A percentile compares a stretch with the other conserved stretches of the same genome.
Conservation (phyloP, 2,329 filamentous ascomycete species). For the Fulvia fulva region DNA sequence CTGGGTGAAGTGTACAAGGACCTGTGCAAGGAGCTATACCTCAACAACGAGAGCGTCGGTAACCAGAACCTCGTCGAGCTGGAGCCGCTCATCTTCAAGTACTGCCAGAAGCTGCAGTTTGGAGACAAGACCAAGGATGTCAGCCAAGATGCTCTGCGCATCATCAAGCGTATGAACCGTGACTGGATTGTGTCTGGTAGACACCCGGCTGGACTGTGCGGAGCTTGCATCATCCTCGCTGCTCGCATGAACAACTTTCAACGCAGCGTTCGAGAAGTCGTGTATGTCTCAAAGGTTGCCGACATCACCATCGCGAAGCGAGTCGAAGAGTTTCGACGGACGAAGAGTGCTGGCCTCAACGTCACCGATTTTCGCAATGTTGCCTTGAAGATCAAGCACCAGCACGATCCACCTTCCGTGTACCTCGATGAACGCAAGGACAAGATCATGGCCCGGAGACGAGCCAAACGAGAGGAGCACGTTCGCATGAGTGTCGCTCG, state of each 20-base stretch:
- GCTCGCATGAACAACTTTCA: conserved; percentile 98
- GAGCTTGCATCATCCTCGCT: conserved; percentile 88
- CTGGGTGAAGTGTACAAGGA: conserved; percentile 87
- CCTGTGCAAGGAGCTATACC: conserved; percentile 63
- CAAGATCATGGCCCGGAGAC: conserved; percentile 32
- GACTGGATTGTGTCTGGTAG: conserved; percentile 98
- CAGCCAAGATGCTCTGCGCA: conserved; percentile 78
- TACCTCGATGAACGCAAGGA: conserved; percentile 59
- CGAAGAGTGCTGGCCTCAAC: conserved; percentile 77
- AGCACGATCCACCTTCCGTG: conserved; percentile 79
- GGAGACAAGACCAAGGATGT: conserved; percentile 76
- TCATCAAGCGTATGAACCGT: conserved; percentile 87
- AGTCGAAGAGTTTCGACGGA: conserved; percentile 84
- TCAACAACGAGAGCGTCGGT: conserved; percentile 48
- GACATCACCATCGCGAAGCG: conserved; percentile 90
- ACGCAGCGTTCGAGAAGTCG: conserved; percentile 84
- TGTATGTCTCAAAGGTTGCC: conserved; percentile 97
- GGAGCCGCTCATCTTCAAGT: conserved; percentile 86
- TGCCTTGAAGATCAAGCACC: conserved; percentile 63
- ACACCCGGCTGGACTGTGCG: conserved; percentile 88
- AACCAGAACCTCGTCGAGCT: conserved; percentile 65
- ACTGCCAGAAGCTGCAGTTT: conserved; percentile 89
- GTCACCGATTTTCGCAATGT: conserved; percentile 78
- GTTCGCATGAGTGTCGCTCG: conserved; percentile 11
- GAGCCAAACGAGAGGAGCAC: conserved; percentile 27